Evolutionary conservation across 345 rosid species (phyloP), one percentile per base, ranked within the genome.

Genomic region (Citrus reticulata): DNA sequence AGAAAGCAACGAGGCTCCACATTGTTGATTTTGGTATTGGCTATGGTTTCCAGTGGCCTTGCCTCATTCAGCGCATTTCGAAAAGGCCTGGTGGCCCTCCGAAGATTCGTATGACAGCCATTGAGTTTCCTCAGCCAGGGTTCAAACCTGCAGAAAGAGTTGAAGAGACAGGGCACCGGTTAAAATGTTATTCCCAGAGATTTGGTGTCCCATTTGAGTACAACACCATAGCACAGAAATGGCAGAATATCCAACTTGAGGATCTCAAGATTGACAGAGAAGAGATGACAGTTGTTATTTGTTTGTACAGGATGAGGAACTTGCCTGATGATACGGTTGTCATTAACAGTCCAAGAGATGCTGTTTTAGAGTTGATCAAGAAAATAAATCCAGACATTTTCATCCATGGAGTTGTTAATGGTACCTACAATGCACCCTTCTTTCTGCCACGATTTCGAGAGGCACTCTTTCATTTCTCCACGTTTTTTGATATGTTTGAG

Each of bases 1-100:
- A 82, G 76, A 84, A 88, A 65, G 90, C 90, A 62, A 78, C 87
- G 0, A 86, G 82, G 61, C 78, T 93, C 11, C 98, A 93, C 82
- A 91, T 93, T 57, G 89, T 93, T 68, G 97, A 93, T 81, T 93
- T 93, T 27, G 98, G 98, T 24, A 87, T 92, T 62, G 87, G 87
- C 59, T 93, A 92, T 80, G 98, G 98, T 22, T 92, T 93, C 74
- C 98, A 93, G 42, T 93, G 97, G 98, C 97, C 98, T 75, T 92
- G 92, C 86, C 84, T 92, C 17, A 92, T 93, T 66, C 89, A 92
- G 65, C 88, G 90, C 1, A 68, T 92, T 19, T 86, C 98, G 0
- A 30, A 74, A 32, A 83, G 88, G 61, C 62, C 60, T 2, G 88
- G 79, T 9, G 92, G 91, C 32, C 91, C 97, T 51, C 90, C 95